Conservation (phyloP, 805 yeast species). For the Cephaloascus albidus region DNA sequence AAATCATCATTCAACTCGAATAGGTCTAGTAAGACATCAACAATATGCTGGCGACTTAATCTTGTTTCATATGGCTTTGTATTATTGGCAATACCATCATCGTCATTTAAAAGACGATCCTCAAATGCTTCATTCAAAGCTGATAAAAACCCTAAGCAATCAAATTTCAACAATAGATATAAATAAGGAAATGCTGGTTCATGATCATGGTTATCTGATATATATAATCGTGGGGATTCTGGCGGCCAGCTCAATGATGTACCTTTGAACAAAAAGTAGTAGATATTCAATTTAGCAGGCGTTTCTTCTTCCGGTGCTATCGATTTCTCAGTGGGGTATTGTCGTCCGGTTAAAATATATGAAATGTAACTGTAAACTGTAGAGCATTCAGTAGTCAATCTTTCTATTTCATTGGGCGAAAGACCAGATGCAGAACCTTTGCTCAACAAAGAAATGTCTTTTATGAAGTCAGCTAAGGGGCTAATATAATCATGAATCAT, state of each 20-base stretch:
- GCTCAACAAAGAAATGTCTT: constrained; percentile 13
- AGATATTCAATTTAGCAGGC: constrained; percentile 40
- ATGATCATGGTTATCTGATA: constrained; percentile 13
- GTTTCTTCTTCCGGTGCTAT: constrained; percentile 23
- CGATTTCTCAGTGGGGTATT: constrained; percentile 62
- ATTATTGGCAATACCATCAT: constrained; percentile 19
- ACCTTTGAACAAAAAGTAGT: constrained; percentile 53
- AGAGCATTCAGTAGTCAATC: constrained; percentile 2
- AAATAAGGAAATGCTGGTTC: constrained; percentile 67
- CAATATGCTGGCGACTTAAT: constrained; percentile 66
- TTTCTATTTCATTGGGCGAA: not conserved
- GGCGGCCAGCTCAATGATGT: constrained; percentile 37
- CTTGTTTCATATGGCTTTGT: constrained; percentile 13
- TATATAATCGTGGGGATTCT: constrained; percentile 20
- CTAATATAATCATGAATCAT: constrained; percentile 62
- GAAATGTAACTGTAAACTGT: constrained; percentile 55
- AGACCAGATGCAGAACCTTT: too few relatives aligned
- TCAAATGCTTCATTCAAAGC: constrained; percentile 79
- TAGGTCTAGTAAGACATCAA: constrained; percentile 61
- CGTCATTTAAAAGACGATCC: constrained; percentile 64
- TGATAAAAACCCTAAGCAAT: constrained; percentile 52
- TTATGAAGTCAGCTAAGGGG: constrained; percentile 57
- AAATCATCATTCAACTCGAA: constrained; percentile 25
- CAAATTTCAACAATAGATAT: constrained; percentile 40
- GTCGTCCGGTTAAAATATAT: constrained; percentile 65